Percentiles rank a stretch among this genome's conserved stretches.
Evolutionary conservation across 306 rosid species (phyloP).

Genomic region (Adenanthera pavonina): DNA sequence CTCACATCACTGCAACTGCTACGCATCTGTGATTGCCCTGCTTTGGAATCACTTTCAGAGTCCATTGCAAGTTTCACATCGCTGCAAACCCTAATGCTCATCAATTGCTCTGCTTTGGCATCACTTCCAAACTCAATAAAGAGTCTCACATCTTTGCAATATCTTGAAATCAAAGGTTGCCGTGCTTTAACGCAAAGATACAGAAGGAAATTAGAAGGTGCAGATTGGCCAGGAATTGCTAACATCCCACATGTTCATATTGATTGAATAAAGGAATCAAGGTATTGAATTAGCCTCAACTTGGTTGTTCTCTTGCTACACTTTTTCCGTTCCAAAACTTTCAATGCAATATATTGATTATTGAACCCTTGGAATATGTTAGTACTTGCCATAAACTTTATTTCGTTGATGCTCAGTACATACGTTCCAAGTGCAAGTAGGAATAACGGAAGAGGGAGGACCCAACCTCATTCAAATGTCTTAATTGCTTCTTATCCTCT

Average conservation of each 20-base stretch:
- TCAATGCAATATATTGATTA: too few species aligned
- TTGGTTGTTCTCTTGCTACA: too few species aligned
- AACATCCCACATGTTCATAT: background rate
- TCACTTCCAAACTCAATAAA: background rate
- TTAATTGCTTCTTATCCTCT: too few species aligned
- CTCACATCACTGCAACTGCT: background rate
- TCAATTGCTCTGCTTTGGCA: background rate
- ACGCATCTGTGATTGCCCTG: rapidly evolving
- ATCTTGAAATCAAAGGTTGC: rapidly evolving
- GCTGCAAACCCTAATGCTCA: conserved; percentile 3
- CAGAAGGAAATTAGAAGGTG: background rate
- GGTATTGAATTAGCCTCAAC: too few species aligned
- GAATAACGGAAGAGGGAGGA: too few species aligned
- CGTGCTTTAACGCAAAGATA: background rate
- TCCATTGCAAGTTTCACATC: background rate
- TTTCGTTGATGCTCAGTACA: background rate
- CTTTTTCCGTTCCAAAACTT: too few species aligned
- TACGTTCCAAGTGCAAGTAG: too few species aligned
- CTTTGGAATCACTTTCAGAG: background rate
- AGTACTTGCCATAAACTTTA: too few species aligned
- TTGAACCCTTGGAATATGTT: too few species aligned
- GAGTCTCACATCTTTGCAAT: background rate
- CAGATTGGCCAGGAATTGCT: background rate
- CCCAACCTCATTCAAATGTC: too few species aligned
- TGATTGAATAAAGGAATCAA: background rate